Evolutionary conservation across 352 stramenopile genomes (phyloP).

Genomic region (Phytophthora vignae): DNA sequence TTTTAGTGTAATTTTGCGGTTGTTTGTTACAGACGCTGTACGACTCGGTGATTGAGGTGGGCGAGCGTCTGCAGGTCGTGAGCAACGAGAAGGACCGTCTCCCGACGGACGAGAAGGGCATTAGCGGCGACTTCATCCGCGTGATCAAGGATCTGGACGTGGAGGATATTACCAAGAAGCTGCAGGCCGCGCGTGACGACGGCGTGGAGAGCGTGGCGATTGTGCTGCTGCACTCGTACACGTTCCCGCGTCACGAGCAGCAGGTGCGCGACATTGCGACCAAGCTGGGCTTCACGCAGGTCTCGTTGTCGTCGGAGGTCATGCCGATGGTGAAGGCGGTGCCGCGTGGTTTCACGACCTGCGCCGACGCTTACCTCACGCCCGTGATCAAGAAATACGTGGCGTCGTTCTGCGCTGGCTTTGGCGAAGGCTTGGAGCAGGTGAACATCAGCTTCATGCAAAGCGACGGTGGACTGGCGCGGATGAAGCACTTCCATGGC

Average conservation of each 20-base stretch:
- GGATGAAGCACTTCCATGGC: constrained; percentile 94
- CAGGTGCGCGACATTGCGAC: constrained; percentile 89
- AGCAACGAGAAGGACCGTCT: constrained; percentile 66
- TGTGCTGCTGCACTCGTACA: constrained; percentile 96
- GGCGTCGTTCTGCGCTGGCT: constrained; percentile 96
- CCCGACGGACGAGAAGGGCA: constrained; percentile 72
- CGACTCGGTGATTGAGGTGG: constrained; percentile 96
- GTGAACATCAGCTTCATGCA: constrained; percentile 99
- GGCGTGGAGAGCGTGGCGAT: constrained; percentile 96
- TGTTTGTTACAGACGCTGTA: constrained; percentile 90
- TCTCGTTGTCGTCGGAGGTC: constrained; percentile 91
- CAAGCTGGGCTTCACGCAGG: constrained; percentile 95
- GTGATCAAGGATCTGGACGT: constrained; percentile 88
- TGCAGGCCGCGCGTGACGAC: constrained; percentile 81
- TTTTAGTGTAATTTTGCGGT: neutral
- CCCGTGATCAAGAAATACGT: constrained; percentile 98
- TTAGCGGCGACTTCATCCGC: constrained; percentile 92
- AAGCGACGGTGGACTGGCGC: constrained; percentile 97
- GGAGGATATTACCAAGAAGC: constrained; percentile 73
- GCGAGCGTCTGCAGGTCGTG: constrained; percentile 96
- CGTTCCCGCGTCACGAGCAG: constrained; percentile 95
- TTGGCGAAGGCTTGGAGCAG: constrained; percentile 91
- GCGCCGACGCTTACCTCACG: constrained; percentile 98
- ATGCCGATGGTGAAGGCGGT: constrained; percentile 99
- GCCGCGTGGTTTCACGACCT: constrained; percentile 96